These are phyloP conservation scores for Silene vulgaris DNA, from an alignment of 179 eudicot genomes.

Conservation along the genomic window DNA sequence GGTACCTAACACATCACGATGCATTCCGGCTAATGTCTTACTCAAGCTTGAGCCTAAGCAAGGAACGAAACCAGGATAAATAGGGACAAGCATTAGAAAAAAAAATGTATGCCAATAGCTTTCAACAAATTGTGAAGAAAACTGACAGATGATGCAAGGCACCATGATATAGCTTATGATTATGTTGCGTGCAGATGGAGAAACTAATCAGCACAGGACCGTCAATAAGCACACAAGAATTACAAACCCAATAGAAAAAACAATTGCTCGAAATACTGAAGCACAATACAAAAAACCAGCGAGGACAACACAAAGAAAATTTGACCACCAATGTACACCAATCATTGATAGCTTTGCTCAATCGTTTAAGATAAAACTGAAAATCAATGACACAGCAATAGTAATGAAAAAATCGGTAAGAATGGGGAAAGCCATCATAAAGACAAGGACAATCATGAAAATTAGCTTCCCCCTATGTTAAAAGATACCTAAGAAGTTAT, in stretches of 20 bases:
- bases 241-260: background rate
- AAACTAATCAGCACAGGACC: constrained; percentile 29
- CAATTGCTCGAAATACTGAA: too few species aligned
- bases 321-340: background rate
- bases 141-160: constrained; percentile 12
- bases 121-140: constrained; percentile 6
- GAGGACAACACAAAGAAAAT: background rate
- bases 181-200: constrained; percentile 31
- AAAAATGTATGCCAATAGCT: constrained; percentile 15
- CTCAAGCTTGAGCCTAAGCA: background rate
- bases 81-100: background rate
- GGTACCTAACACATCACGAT: background rate
- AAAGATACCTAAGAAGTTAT: too few species aligned
- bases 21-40: background rate
- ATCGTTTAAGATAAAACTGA: background rate
- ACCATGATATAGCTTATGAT: constrained; percentile 26
- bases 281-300: background rate
- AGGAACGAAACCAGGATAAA: background rate
- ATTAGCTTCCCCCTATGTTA: too few species aligned
- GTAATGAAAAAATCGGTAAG: background rate
- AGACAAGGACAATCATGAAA: too few species aligned
- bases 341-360: constrained; percentile 3
- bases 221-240: constrained; percentile 26
- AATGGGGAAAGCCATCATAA: too few species aligned
- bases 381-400: constrained; percentile 1